These are phyloP conservation scores for Periconia sp. DNA, from an alignment of 2,329 filamentous ascomycete genomes.

Conservation along the genomic window DNA sequence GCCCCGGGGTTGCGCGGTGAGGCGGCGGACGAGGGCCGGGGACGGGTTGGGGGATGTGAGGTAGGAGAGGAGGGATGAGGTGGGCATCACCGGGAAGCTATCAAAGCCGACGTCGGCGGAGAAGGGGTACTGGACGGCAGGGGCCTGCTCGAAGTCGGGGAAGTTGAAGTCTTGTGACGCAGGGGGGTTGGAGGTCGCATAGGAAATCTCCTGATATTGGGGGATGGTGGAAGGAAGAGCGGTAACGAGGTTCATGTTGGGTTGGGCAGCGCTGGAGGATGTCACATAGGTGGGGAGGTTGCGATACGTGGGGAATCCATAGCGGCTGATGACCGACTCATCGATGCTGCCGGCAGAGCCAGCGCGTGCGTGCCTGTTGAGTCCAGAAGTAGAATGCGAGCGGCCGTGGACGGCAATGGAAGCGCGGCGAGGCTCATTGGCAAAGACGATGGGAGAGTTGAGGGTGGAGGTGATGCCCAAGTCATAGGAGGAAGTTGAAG, in stretches of 20 bases:
- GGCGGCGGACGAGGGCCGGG: constrained; percentile 76
- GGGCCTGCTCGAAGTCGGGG: constrained; percentile 41
- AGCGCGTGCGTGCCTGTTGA: constrained; percentile 51
- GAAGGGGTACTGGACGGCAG: constrained; percentile 48
- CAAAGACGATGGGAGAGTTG: constrained; percentile 64
- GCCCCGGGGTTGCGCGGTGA: constrained; percentile 70
- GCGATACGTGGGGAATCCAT: constrained; percentile 82
- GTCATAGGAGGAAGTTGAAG: constrained; percentile 47
- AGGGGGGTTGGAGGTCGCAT: constrained; percentile 19
- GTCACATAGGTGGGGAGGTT: constrained; percentile 65
- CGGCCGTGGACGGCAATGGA: constrained; percentile 46
- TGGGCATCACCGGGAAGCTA: constrained; percentile 40
- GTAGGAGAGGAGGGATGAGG: constrained; percentile 75
- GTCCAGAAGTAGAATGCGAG: constrained; percentile 30
- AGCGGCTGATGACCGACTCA: constrained; percentile 65
- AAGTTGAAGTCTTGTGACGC: constrained; percentile 35
- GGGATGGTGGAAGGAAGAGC: constrained; percentile 39
- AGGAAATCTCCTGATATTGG: constrained; percentile 35
- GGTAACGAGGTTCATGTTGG: constrained; percentile 43
- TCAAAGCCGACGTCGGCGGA: constrained; percentile 44
- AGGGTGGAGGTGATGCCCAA: constrained; percentile 49
- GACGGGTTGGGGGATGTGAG: constrained; percentile 79
- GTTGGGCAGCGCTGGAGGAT: constrained; percentile 37
- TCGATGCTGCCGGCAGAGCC: constrained; percentile 71
- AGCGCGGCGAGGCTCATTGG: constrained; percentile 36